These are phyloP conservation scores for Anisodus acutangulus DNA, from an alignment of 257 asterid species.

Conservation along the genomic window DNA sequence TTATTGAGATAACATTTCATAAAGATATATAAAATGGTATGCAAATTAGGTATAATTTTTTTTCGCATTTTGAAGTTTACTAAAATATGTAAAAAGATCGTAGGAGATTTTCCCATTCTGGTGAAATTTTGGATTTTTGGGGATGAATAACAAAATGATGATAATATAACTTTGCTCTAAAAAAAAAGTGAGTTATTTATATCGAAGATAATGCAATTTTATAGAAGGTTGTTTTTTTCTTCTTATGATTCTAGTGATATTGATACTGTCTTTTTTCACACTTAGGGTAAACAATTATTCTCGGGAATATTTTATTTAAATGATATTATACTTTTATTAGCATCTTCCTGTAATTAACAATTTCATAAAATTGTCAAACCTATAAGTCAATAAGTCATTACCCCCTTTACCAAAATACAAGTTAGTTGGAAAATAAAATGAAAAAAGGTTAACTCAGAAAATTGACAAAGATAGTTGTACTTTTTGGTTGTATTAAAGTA, in stretches of 20 bases:
- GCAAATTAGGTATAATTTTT: background rate
- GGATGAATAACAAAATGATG: background rate
- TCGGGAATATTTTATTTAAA: background rate
- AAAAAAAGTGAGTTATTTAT: background rate
- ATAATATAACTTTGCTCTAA: background rate
- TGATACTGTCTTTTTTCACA: background rate
- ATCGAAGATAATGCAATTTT: background rate
- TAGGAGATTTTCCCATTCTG: background rate
- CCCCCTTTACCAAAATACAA: background rate
- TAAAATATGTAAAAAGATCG: background rate
- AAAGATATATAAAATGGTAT: background rate
- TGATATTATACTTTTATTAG: background rate
- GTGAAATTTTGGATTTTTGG: background rate
- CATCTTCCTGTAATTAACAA: background rate
- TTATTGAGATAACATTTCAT: background rate
- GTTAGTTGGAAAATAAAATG: background rate
- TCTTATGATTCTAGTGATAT: background rate
- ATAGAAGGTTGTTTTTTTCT: background rate
- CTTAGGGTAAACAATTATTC: background rate
- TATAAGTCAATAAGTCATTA: background rate
- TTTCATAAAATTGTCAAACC: background rate
- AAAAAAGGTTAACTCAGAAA: background rate
- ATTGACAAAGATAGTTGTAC: background rate
- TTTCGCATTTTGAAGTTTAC: background rate
- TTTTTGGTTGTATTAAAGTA: background rate